Percentiles rank a stretch among this genome's conserved stretches.
phyloP scores from a whole-genome alignment of 305 asterid genomes.

The Fraxinus baroniana region DNA sequence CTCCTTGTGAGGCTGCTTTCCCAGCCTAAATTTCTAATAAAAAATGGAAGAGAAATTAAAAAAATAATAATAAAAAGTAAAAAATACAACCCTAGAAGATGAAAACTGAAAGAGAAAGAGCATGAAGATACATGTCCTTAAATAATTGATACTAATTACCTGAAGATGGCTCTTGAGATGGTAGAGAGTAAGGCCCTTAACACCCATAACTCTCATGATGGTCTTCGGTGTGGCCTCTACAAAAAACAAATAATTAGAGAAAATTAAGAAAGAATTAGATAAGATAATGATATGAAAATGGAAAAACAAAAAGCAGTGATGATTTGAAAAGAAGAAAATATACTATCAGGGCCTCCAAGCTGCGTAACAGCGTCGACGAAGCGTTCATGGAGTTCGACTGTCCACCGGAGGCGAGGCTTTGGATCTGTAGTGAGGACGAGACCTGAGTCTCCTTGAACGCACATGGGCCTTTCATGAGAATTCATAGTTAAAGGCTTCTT shows the following conservation, averaged over 20 bases:
- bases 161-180: constrained; percentile 99
- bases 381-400: constrained; percentile 82
- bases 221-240: constrained; percentile 97
- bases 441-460: constrained; percentile 76
- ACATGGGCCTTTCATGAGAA: constrained; percentile 68
- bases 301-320: neutral
- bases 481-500: constrained; percentile 80
- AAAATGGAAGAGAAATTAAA: neutral
- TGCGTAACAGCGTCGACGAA: constrained; percentile 87
- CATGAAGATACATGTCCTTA: neutral
- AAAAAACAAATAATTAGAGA: neutral
- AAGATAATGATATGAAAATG: neutral
- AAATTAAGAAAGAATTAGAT: neutral
- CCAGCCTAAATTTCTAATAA: constrained; percentile 82
- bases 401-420: constrained; percentile 89
- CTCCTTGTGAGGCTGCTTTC: constrained; percentile 97
- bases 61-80: neutral
- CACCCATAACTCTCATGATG: constrained; percentile 98
- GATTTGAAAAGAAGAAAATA: neutral
- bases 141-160: constrained; percentile 36
- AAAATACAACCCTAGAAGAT: neutral
- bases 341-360: constrained; percentile 94
- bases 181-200: constrained; percentile 92
- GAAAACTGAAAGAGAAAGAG: neutral
- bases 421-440: constrained; percentile 79